Percentiles rank a stretch among this genome's conserved stretches.
Evolutionary conservation across 2,329 filamentous ascomycete genomes (phyloP).

Genomic region (Cercospora citrullina): DNA sequence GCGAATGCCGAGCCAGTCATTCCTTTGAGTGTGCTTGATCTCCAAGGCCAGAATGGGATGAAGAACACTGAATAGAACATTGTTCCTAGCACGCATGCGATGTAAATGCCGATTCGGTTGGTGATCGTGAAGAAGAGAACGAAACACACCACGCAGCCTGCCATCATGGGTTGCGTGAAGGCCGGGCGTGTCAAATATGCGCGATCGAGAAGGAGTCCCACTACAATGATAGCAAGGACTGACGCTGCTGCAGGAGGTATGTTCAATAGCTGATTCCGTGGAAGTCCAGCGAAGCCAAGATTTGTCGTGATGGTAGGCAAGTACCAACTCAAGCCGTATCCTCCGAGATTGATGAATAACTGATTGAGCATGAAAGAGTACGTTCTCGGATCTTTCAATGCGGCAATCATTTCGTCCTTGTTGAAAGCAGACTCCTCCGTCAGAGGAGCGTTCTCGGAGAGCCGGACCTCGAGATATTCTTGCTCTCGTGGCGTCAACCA

Average conservation of each 20-base stretch:
- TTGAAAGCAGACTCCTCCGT: constrained; percentile 52
- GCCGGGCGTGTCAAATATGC: constrained; percentile 45
- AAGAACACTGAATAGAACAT: constrained; percentile 49
- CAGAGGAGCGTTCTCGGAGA: constrained; percentile 41
- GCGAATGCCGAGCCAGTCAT: constrained; percentile 50
- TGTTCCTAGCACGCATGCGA: constrained; percentile 48
- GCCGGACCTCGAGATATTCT: constrained; percentile 50
- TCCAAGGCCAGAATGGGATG: constrained; percentile 50
- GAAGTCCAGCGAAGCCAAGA: constrained; percentile 61
- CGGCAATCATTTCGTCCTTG: constrained; percentile 61
- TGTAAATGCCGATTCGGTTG: constrained; percentile 46
- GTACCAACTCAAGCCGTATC: constrained; percentile 48
- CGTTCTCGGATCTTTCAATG: constrained; percentile 42
- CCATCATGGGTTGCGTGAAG: constrained; percentile 46
- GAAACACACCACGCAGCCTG: constrained; percentile 47
- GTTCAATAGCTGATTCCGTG: constrained; percentile 43
- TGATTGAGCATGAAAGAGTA: constrained; percentile 52
- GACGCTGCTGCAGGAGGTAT: constrained; percentile 40
- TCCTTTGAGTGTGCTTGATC: constrained; percentile 46
- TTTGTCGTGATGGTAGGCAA: constrained; percentile 59
- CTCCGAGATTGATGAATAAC: constrained; percentile 61
- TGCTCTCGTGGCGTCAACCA: constrained; percentile 56
- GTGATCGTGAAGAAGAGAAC: constrained; percentile 46
- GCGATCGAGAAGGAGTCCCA: constrained; percentile 43
- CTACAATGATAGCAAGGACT: constrained; percentile 25